Percentiles rank a stretch among this genome's conserved stretches.
Conservation (phyloP, 1,139 yeast species). For the Schizosaccharomyces versatilis region DNA sequence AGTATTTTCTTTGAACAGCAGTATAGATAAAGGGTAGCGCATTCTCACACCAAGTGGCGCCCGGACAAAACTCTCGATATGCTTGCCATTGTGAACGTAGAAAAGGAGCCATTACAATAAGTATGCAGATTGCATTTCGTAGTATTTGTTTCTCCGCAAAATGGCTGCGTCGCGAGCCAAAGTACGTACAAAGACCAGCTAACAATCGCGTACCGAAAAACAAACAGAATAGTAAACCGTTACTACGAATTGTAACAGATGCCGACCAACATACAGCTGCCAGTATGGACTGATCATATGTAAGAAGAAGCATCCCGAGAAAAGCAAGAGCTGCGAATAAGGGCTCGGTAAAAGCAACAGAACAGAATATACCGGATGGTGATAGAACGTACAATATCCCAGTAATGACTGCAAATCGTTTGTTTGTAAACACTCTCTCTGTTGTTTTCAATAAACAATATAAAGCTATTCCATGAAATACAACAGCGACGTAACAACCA, state of each 20-base stretch:
- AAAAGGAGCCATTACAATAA: conserved; percentile 16
- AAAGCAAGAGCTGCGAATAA: conserved; percentile 44
- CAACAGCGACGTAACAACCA: neutral
- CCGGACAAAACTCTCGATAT: conserved; percentile 40
- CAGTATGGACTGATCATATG: conserved; percentile 21
- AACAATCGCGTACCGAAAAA: conserved; percentile 29
- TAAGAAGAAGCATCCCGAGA: conserved; percentile 32
- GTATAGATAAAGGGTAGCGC: conserved; percentile 39
- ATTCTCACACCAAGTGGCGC: conserved; percentile 52
- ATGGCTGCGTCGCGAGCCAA: neutral
- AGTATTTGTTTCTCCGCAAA: neutral
- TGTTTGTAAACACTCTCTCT: neutral
- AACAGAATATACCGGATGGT: conserved; percentile 64
- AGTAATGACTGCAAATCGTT: neutral
- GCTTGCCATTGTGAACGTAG: conserved; percentile 31
- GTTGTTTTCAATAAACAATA: neutral
- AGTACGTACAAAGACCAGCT: neutral
- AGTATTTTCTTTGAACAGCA: conserved; percentile 61
- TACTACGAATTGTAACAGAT: conserved; percentile 48
- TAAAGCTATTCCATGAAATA: neutral
- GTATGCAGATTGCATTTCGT: conserved; percentile 2
- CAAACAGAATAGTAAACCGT: conserved; percentile 51
- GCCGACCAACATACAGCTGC: conserved; percentile 40
- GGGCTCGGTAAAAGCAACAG: conserved; percentile 61
- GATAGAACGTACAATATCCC: conserved; percentile 31